Evolutionary conservation across 139 green algal genomes (phyloP).

Genomic region (Asterochloris erici): DNA sequence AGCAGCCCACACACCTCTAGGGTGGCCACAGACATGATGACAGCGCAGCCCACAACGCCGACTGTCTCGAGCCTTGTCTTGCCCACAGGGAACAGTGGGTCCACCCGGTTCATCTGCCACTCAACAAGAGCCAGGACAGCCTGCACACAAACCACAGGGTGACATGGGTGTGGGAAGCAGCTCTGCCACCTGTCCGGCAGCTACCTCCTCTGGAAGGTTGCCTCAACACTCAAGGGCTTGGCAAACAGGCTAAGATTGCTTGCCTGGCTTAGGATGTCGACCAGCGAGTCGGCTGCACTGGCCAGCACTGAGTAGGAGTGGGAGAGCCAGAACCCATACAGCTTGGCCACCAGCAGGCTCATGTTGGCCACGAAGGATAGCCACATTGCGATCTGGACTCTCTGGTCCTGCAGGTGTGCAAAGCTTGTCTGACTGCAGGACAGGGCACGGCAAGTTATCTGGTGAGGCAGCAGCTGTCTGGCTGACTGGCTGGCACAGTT

Average conservation of each 20-base stretch:
- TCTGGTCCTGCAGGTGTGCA: background rate
- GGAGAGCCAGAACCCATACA: constrained; percentile 43
- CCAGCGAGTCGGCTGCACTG: constrained; percentile 52
- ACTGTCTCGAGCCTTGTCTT: constrained; percentile 65
- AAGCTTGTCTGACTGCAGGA: too few relatives aligned
- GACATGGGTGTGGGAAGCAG: background rate
- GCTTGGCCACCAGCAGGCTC: constrained; percentile 44
- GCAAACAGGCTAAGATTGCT: too few relatives aligned
- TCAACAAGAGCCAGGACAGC: constrained; percentile 62
- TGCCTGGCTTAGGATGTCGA: constrained; percentile 50
- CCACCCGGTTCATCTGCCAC: constrained; percentile 27
- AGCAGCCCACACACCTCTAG: constrained; percentile 33
- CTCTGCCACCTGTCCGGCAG: too few relatives aligned
- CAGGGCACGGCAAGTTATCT: too few relatives aligned
- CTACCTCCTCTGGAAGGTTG: too few relatives aligned
- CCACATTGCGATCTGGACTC: background rate
- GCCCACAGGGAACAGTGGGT: constrained; percentile 61
- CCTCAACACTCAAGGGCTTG: too few relatives aligned
- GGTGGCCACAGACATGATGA: constrained; percentile 61
- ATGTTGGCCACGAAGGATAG: constrained; percentile 45
- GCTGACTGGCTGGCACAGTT: too few relatives aligned
- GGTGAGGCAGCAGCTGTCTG: too few relatives aligned
- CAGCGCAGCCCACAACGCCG: constrained; percentile 50
- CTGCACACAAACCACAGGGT: constrained; percentile 24
- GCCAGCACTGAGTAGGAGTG: constrained; percentile 61